Percentiles rank a stretch among this genome's conserved stretches.
Evolutionary conservation across 176 grass and related monocot genomes (phyloP).

Genomic region (Saccharum spontaneum): DNA sequence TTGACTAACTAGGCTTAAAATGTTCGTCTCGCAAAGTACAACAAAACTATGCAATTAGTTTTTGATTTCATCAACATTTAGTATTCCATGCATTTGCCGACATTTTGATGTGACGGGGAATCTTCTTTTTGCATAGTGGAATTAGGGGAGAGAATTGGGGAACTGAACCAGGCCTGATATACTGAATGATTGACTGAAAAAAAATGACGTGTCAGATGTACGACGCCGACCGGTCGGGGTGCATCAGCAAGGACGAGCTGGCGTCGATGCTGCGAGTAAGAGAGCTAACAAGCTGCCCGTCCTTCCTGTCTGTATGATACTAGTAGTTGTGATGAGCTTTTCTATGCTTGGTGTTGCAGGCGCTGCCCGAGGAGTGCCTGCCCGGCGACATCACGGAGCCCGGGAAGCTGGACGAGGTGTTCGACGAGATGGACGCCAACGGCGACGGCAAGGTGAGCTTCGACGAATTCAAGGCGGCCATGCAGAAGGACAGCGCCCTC

Average conservation of each 20-base stretch:
- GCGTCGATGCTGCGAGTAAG: slow-evolving; percentile 76
- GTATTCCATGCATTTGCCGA: too few species aligned
- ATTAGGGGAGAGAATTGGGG: too few species aligned
- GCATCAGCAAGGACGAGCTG: slow-evolving; percentile 80
- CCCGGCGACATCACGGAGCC: slow-evolving; percentile 66
- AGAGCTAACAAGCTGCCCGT: too few species aligned
- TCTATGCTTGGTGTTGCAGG: slow-evolving; percentile 1
- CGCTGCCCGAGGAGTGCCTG: slow-evolving; percentile 69
- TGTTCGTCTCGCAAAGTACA: too few species aligned
- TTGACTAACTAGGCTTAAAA: too few species aligned
- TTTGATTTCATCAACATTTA: too few species aligned
- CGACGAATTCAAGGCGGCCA: slow-evolving; percentile 76
- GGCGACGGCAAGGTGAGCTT: slow-evolving; percentile 21
- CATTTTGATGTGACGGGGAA: too few species aligned
- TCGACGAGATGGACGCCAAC: slow-evolving; percentile 36
- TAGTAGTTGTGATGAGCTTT: neutral
- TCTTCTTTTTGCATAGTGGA: too few species aligned
- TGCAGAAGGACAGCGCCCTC: slow-evolving; percentile 69
- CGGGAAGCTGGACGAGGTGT: slow-evolving; percentile 62
- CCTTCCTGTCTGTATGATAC: neutral
- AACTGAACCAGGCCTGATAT: too few species aligned
- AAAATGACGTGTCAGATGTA: slow-evolving; percentile 57
- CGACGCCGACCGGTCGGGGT: slow-evolving; percentile 57
- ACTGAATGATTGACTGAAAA: too few species aligned
- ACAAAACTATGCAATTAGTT: too few species aligned